Evolutionary conservation across 129 eudicot species (phyloP), one percentile per base, ranked within the genome.

Genomic region (Mikania micrantha): DNA sequence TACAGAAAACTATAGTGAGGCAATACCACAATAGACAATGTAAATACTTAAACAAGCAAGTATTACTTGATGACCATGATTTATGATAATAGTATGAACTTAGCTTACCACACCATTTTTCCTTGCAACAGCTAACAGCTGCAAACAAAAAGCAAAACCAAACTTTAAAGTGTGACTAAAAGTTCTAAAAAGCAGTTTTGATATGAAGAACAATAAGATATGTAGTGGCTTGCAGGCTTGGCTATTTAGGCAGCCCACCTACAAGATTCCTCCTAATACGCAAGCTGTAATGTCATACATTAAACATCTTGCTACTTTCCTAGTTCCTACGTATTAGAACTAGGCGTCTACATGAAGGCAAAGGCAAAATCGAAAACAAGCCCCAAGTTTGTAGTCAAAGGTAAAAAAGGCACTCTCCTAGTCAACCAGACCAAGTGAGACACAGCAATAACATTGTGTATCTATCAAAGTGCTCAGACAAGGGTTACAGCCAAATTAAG

Each of bases 91-190:
- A 52, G n/a, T 63, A 66, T 38, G 60, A 35, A 81, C 99, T n/a
- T n/a, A n/a, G n/a, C n/a, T 85, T 63, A 94, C 99, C 82, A 40
- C 44, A 24, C 97, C 97, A 60, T 49, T 77, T 79, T 87, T 94
- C 84, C 99, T 81, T 40, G 99, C 99, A 77, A 94, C 83, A 75
- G 90, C 88, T 40, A 94, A 63, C 87, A 94, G 60, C 97, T 87
- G 91, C 80, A 74, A 45, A 72, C 71, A 77, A 32, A 66, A 71
- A 28, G 9, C 7, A 27, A 9, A 9, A 6, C 0, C n/a, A 42
- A 41, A 4, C 58, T 8, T n/a, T 38, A 25, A 74, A 58, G 10
- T 36, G 42, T 24, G 4, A 63, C 64, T 45, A 54, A 16, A 47
- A 47, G 38, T 34, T 64, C 42, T 58, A 31, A 74, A 44, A 17